Conservation (phyloP, 306 rosid species). For the Castanea mollissima region DNA sequence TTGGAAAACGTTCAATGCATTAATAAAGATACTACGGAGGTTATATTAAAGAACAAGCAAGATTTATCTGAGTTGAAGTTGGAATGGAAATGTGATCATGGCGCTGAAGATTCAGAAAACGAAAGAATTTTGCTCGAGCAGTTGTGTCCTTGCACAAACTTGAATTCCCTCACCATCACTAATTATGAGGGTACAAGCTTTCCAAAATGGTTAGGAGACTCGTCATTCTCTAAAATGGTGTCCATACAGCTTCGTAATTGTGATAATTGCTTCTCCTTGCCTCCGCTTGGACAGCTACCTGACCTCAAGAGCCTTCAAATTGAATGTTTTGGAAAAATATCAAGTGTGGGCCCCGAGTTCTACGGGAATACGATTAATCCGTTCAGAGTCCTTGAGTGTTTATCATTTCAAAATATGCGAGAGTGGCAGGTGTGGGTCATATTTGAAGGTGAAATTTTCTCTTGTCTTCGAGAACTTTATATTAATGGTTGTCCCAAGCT, state of each 20-base stretch:
- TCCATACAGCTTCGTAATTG: conserved; percentile 21
- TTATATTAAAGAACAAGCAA: conserved; percentile 34
- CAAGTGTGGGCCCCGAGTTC: conserved; percentile 27
- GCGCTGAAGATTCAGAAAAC: conserved; percentile 15
- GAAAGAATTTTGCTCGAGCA: conserved; percentile 20
- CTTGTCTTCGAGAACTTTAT: conserved; percentile 29
- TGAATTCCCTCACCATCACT: conserved; percentile 28
- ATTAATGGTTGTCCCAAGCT: conserved; percentile 5
- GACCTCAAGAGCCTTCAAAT: conserved; percentile 29
- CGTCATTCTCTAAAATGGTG: conserved; percentile 23
- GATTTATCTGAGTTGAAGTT: conserved; percentile 25
- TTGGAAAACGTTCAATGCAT: conserved; percentile 1
- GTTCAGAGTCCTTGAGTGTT: too few relatives aligned
- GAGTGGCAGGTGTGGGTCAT: background rate
- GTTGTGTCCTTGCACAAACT: conserved; percentile 29
- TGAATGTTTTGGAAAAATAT: conserved; percentile 19
- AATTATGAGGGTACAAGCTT: conserved; percentile 38
- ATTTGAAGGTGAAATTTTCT: conserved; percentile 7
- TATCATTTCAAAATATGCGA: too few relatives aligned
- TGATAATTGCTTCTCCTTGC: conserved; percentile 33
- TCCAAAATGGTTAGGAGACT: conserved; percentile 38
- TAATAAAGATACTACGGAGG: conserved; percentile 16
- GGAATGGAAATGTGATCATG: conserved; percentile 29
- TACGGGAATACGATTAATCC: conserved; percentile 7
- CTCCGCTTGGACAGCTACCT: conserved; percentile 41